A percentile compares a stretch with the other conserved stretches of the same genome.
These are phyloP conservation scores for Zostera marina DNA, from an alignment of 116 monocot genomes.

Conservation along the genomic window DNA sequence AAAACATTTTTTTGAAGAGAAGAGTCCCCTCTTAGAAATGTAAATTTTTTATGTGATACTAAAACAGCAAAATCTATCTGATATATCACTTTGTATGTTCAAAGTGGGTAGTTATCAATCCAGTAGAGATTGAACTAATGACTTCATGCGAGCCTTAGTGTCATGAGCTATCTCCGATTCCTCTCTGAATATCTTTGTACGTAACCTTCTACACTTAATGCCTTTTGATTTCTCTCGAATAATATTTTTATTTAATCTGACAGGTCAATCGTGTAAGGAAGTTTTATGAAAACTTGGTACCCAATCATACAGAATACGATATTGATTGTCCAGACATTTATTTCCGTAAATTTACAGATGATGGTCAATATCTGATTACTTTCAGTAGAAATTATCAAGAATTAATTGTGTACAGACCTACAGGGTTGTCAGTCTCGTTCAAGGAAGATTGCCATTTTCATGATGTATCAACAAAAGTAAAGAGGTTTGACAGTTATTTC, in stretches of 20 bases:
- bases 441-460: slow-evolving; percentile 47
- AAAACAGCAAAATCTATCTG: too few species aligned
- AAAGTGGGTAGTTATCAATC: too few species aligned
- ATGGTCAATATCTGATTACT: slow-evolving; percentile 76
- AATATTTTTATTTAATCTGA: slow-evolving; percentile 1
- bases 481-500: slow-evolving; percentile 87
- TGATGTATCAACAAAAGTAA: slow-evolving; percentile 47
- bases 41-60: too few species aligned
- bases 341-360: slow-evolving; percentile 96
- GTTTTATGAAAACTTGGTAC: slow-evolving; percentile 92
- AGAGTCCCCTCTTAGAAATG: too few species aligned
- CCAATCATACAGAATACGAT: slow-evolving; percentile 78
- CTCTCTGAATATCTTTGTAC: too few species aligned
- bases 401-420: slow-evolving; percentile 79
- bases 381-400: slow-evolving; percentile 91
- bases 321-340: slow-evolving; percentile 78
- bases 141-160: too few species aligned
- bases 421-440: slow-evolving; percentile 73
- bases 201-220: too few species aligned
- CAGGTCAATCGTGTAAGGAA: slow-evolving; percentile 79
- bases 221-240: not conserved
- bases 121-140: too few species aligned
- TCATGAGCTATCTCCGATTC: too few species aligned
- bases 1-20: too few species aligned
- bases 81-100: too few species aligned